A percentile compares a stretch with the other conserved stretches of the same genome.
phyloP scores from a whole-genome alignment of 352 stramenopile genomes.

The Globisporangium middletonii region DNA sequence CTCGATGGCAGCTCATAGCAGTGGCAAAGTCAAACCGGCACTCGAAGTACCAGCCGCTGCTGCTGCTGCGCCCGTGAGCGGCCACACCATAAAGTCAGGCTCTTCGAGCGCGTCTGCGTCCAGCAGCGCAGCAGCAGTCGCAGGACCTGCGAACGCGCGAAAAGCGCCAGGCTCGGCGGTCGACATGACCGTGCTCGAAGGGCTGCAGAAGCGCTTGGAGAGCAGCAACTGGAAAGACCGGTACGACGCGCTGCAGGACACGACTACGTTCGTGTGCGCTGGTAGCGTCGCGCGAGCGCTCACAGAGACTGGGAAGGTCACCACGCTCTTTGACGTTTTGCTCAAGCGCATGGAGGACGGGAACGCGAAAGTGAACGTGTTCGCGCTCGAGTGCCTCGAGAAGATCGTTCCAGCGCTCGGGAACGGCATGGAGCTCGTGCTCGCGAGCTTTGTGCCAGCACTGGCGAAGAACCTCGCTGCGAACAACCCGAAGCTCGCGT shows the following conservation, averaged over 20 bases:
- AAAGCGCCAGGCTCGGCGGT: conserved; percentile 10
- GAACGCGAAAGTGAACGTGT: conserved; percentile 65
- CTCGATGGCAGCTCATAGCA: not conserved
- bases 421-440: conserved; percentile 49
- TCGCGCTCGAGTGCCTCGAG: conserved; percentile 52
- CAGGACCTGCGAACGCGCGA: not conserved
- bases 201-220: conserved; percentile 43
- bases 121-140: not conserved
- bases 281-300: conserved; percentile 13
- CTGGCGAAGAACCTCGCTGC: conserved; percentile 53
- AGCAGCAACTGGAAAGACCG: conserved; percentile 81
- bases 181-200: conserved; percentile 31
- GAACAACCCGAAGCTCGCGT: conserved; percentile 43
- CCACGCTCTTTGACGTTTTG: conserved; percentile 59
- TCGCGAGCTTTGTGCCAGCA: conserved; percentile 44
- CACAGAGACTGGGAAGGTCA: conserved; percentile 37
- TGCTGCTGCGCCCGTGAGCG: not conserved
- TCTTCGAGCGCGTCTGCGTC: too few relatives aligned
- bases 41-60: not conserved
- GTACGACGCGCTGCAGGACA: conserved; percentile 47
- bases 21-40: not conserved
- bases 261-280: conserved; percentile 27
- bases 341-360: conserved; percentile 69
- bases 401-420: conserved; percentile 43
- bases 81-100: not conserved